Conservation (phyloP, 2,329 filamentous ascomycete species). For the Curvularia hawaiiensis region DNA sequence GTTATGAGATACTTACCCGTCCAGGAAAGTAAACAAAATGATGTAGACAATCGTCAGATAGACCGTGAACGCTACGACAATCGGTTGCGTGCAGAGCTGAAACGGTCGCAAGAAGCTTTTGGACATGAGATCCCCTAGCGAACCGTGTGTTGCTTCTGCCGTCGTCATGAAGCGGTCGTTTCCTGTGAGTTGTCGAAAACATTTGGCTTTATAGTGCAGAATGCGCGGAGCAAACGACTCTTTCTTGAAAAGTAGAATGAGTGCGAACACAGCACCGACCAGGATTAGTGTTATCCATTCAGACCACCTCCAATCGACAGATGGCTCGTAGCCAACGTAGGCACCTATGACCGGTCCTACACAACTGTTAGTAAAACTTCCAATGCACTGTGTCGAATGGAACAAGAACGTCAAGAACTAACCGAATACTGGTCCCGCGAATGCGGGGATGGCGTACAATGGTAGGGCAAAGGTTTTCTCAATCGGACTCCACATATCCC, state of each 20-base stretch:
- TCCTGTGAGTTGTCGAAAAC: slow-evolving; percentile 32
- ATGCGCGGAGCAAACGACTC: slow-evolving; percentile 31
- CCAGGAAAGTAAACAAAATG: slow-evolving; percentile 60
- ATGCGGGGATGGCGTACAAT: slow-evolving; percentile 27
- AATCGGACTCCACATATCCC: slow-evolving; percentile 29
- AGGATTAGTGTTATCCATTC: slow-evolving; percentile 36
- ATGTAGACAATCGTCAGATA: slow-evolving; percentile 62
- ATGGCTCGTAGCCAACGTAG: slow-evolving; percentile 27
- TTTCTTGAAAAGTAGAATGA: slow-evolving; percentile 22
- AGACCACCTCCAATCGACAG: slow-evolving; percentile 33
- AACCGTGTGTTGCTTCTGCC: slow-evolving; percentile 52
- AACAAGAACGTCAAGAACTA: background rate
- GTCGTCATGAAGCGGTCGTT: slow-evolving; percentile 55
- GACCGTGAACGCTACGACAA: slow-evolving; percentile 55
- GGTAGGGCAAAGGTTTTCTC: slow-evolving; percentile 35
- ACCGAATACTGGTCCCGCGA: slow-evolving; percentile 23
- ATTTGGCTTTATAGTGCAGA: slow-evolving; percentile 43
- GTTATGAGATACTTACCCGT: slow-evolving; percentile 50
- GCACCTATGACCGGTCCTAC: slow-evolving; percentile 54
- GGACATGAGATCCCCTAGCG: slow-evolving; percentile 36
- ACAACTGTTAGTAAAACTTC: background rate
- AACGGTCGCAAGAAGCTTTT: slow-evolving; percentile 51
- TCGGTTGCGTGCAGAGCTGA: slow-evolving; percentile 49
- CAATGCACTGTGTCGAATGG: background rate
- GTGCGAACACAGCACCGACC: slow-evolving; percentile 18